Conservation (phyloP, 345 rosid genomes). For the Cardiospermum halicacabum region DNA sequence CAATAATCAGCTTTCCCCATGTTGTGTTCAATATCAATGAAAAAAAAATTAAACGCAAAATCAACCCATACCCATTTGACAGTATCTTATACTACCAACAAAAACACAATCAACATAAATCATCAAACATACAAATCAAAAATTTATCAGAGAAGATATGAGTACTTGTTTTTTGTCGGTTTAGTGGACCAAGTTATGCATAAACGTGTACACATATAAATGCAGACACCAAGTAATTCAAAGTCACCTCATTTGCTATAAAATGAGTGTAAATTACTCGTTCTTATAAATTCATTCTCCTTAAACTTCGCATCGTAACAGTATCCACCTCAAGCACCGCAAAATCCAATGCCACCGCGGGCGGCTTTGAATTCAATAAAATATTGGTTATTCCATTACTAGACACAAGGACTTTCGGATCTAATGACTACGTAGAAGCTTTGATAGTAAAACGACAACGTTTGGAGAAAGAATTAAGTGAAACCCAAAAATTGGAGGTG, state of each 20-base stretch:
- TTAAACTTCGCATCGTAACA: constrained; percentile 89
- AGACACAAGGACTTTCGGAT: constrained; percentile 47
- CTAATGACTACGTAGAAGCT: constrained; percentile 50
- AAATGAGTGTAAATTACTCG: constrained; percentile 30
- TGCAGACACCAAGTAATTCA: background rate
- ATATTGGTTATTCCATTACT: constrained; percentile 43
- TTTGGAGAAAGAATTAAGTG: constrained; percentile 16
- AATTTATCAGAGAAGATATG: background rate
- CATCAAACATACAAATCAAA: background rate
- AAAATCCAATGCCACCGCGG: constrained; percentile 17
- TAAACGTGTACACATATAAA: background rate
- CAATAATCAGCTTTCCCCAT: background rate
- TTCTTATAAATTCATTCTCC: constrained; percentile 99
- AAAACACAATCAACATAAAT: background rate
- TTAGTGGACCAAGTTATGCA: background rate
- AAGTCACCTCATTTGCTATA: background rate
- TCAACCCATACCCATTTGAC: background rate
- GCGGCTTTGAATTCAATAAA: background rate
- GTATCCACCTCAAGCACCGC: constrained; percentile 72
- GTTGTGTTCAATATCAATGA: background rate
- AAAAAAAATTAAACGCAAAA: background rate
- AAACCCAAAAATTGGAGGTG: constrained; percentile 29
- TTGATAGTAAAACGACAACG: constrained; percentile 26
- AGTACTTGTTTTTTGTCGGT: background rate
- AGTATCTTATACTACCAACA: background rate